Base-by-base conservation (phyloP, 225 moss, liverwort and hornwort species). In the Bryoerythrophyllum caledonicum region DNA sequence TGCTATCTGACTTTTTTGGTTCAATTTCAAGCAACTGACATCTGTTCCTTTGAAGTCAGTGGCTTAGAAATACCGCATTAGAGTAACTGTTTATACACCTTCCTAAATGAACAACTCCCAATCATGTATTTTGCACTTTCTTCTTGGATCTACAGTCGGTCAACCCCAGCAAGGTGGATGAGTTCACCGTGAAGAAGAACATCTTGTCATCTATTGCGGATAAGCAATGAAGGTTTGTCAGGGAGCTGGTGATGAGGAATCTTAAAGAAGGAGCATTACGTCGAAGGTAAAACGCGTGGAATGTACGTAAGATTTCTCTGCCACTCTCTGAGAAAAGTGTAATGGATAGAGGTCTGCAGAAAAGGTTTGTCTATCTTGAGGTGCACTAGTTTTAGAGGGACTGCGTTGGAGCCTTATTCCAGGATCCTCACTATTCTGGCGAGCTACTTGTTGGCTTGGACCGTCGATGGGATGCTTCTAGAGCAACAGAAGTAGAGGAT, bases 131-230 rank as follows among this genome's bases (percentile, higher is more conserved):
- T 5, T 1, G 14, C 25, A 38, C 19, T 67, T 38, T 56, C 58
- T 73, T 65, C 25, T 65, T 74, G 28, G 10, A 71, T 81, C 71
- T 85, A 79, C 91, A 99, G 97, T 80, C 99, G 61, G 93, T 99
- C 5, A 99, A 82, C 71, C 99, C 99, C 51, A 87, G 25, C 81
- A 99, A 99, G 79, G 93, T 99, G 72, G 99, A 99, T 60, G 95
- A 93, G 67, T 88, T 95, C 28, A 86, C 79, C 20, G 86, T 95
- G 43, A 99, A 90, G 87, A 93, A 84, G 84, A 99, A 99, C 71
- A 93, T 99, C 21, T 77, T 99, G 77, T 86, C 89, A 49, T 88
- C 92, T 6, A 95, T 99, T 63, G 82, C 79, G 8, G 74, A 82
- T 52, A 86, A 87, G 20, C 84, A 88, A 82, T 88, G 88, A 88